Base-by-base conservation (phyloP, 2,329 filamentous ascomycete genomes). In the Boeremia lycopersici region DNA sequence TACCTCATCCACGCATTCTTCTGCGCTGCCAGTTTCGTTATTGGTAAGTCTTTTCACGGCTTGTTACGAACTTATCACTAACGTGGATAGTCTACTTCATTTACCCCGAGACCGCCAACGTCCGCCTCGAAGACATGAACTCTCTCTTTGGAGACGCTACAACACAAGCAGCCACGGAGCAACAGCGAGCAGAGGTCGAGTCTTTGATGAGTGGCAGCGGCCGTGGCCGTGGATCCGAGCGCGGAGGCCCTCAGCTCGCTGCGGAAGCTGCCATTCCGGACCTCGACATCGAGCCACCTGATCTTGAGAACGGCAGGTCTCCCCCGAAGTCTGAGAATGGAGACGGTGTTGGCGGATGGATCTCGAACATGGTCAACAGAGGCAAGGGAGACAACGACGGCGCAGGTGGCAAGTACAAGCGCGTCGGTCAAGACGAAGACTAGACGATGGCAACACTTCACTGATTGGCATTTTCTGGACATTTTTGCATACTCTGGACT, bases 1-100 rank as follows among this genome's bases (percentile, higher is more conserved):
- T 99, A 99, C 70, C 83, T 99, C 42, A 82, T 99, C 13, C 95
- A 99, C 76, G 95, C 95, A 1, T 97, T 98, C 76, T 98, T 96
- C 79, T 99, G 95, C 74, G 91, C 91, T 48, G 86, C 88, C 62
- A 96, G 91, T 83, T 97, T 99, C 72, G 89, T 99, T 53, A 87
- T 98, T 78, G 95, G 93, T 97, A 82, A 84, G 90, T 83, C 6
- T 35, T 19, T 31, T 8, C 11, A 31, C 25, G n/a, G 9, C 63
- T 3, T 6, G 13, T 13, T 13, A 5, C 15, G 3, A 38, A 43
- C 29, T 8, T 19, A 36, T 62, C 53, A 40, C 71, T 76, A 45
- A 76, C 42, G 17, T 5, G 9, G 4, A 25, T 61, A 97, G 95
- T 99, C 7, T 99, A 93, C 78, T 98, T 98, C 77, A 85, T 96